phyloP scores from a whole-genome alignment of 352 stramenopile species.

The Globisporangium nunn region DNA sequence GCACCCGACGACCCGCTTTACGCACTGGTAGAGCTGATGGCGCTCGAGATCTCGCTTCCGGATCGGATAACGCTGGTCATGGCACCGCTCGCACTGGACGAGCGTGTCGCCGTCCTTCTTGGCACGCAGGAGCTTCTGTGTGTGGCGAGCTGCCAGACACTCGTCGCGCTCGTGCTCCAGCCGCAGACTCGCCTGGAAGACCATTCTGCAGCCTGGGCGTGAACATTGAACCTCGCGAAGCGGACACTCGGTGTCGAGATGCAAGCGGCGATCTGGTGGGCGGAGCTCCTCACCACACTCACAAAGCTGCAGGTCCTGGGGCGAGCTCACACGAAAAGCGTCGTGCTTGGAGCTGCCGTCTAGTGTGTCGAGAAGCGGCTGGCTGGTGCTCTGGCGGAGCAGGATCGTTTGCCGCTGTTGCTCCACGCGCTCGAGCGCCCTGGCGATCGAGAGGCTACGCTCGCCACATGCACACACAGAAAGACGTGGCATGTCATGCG shows the following conservation, averaged over 20 bases:
- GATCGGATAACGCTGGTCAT: constrained; percentile 21
- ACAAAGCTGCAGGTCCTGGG: constrained; percentile 32
- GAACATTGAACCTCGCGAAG: constrained; percentile 34
- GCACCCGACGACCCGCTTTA: constrained; percentile 39
- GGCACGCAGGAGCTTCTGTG: constrained; percentile 30
- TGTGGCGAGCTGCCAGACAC: constrained; percentile 25
- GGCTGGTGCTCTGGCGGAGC: constrained; percentile 20
- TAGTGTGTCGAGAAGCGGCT: constrained; percentile 5
- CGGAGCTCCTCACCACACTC: constrained; percentile 51
- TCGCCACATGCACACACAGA: background rate
- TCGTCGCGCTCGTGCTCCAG: constrained; percentile 30
- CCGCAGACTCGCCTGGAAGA: constrained; percentile 24
- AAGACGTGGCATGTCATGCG: background rate
- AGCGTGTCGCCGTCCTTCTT: constrained; percentile 32
- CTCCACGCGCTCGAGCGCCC: constrained; percentile 29
- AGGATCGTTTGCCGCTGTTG: constrained; percentile 26
- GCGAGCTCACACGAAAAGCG: constrained; percentile 1
- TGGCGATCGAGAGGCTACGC: constrained; percentile 25
- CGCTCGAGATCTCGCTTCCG: constrained; percentile 28
- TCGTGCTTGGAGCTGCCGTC: background rate
- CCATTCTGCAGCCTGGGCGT: constrained; percentile 29
- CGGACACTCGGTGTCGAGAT: constrained; percentile 33
- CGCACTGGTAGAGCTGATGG: constrained; percentile 38
- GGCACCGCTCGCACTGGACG: constrained; percentile 33
- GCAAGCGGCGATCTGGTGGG: constrained; percentile 18